Base-by-base conservation (phyloP, 768 basidiomycete genomes). In the Agaricus blazei region DNA sequence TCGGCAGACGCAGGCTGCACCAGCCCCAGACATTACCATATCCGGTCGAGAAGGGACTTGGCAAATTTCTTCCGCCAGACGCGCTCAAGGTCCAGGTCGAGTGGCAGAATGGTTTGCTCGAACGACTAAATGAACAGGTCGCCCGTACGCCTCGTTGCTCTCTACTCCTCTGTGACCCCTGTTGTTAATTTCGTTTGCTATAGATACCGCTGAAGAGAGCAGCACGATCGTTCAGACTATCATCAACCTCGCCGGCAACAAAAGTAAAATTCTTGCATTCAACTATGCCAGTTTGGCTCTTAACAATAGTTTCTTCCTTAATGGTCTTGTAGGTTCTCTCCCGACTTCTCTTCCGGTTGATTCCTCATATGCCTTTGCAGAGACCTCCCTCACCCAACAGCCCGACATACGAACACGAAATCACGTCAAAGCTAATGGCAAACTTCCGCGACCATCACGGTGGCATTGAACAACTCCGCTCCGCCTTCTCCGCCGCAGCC, bases 281-380 rank as follows among this genome's bases (percentile, higher is more conserved):
- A 96, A 90, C 70, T 93, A 95, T 65, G 93, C 95, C 3, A 88
- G 88, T 59, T 81, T 92, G 46, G 91, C 96, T 4, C 74, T 98
- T 58, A 99, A 98, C 73, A 98, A 97, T 69, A 85, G 85, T 62
- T 98, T 92, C 80, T 98, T 98, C 78, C 79, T 99, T 28, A 81
- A 90, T 60, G 78, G 77, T 55, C 77, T 99, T 38, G 96, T 98
- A 67, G 50, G 93, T 78, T 23, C 48, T 54, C 23, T 31, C 58
- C 42, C 34, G 34, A 36, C 58, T 52, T n/a, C 34, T 42, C 51
- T 15, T n/a, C 34, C 5, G n/a, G 27, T 47, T 40, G 23, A 26
- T 27, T 37, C 26, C 58, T 50, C 23, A 43, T 19, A 19, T 44
- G 44, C 24, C 48, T 28, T 44, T 26, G n/a, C 60, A 82, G 79